These are phyloP conservation scores for Solanum medicagineum DNA, from an alignment of 257 asterid genomes.

Conservation along the genomic window DNA sequence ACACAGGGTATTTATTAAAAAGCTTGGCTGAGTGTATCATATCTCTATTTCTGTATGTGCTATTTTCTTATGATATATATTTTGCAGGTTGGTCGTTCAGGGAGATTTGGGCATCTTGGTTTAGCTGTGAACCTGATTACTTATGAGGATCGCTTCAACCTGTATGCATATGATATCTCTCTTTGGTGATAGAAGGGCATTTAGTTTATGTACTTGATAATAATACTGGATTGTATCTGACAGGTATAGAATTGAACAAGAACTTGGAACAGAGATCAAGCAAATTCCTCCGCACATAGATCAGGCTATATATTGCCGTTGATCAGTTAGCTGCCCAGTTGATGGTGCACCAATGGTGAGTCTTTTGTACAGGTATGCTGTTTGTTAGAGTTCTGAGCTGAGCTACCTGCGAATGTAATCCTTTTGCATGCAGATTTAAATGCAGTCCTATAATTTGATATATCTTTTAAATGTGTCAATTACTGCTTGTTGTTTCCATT, in stretches of 20 bases:
- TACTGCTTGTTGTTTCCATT: neutral
- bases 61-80: neutral
- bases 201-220: neutral
- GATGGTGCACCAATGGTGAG: slow-evolving; percentile 28
- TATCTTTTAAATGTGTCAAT: neutral
- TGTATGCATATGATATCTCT: slow-evolving; percentile 33
- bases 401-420: neutral
- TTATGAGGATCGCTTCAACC: slow-evolving; percentile 77
- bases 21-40: neutral
- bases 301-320: slow-evolving; percentile 66
- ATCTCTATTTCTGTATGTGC: neutral
- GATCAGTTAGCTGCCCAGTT: slow-evolving; percentile 16
- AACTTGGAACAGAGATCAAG: slow-evolving; percentile 88
- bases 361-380: neutral
- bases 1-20: slow-evolving; percentile 58
- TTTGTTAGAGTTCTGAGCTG: neutral
- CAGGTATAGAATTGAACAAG: slow-evolving; percentile 93
- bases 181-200: neutral
- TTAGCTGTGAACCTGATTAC: slow-evolving; percentile 87
- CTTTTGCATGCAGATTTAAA: neutral
- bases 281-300: slow-evolving; percentile 92
- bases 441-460: neutral
- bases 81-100: slow-evolving; percentile 83
- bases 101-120: slow-evolving; percentile 93
- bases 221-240: neutral